Percentiles rank a stretch among this genome's conserved stretches.
These are phyloP conservation scores for Xanthoparmelia taractica DNA, from an alignment of 495 filamentous ascomycete species.

Conservation along the genomic window DNA sequence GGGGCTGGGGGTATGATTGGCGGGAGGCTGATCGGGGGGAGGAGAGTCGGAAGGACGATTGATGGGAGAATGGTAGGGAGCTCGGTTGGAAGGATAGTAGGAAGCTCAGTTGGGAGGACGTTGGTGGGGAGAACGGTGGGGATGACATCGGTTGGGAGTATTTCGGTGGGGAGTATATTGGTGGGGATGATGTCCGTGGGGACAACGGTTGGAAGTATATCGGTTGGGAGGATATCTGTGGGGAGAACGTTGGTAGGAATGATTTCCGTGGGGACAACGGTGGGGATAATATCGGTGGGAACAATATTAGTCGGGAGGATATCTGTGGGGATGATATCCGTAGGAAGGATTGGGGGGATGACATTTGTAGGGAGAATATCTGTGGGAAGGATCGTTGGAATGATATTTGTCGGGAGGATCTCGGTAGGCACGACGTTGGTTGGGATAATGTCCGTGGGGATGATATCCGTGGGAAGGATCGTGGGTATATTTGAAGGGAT, in stretches of 20 bases:
- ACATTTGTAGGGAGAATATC: not conserved
- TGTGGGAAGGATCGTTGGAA: not conserved
- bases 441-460: too few species aligned
- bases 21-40: not conserved
- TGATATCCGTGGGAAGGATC: not conserved
- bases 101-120: not conserved
- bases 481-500: not conserved
- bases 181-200: not conserved
- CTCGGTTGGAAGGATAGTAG: too few species aligned
- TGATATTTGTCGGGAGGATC: not conserved
- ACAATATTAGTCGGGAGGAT: too few species aligned
- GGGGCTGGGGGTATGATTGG: not conserved
- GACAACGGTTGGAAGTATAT: not conserved
- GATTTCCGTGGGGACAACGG: too few species aligned
- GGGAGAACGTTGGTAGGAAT: not conserved
- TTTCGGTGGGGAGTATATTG: not conserved
- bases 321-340: too few species aligned
- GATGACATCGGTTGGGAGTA: not conserved
- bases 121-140: not conserved
- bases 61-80: too few species aligned
- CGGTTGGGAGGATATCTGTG: not conserved
- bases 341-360: too few species aligned
- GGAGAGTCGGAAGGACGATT: too few species aligned
- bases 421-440: not conserved
- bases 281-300: too few species aligned